These are phyloP conservation scores for Albugo candida DNA, from an alignment of 352 stramenopile species.

Conservation along the genomic window DNA sequence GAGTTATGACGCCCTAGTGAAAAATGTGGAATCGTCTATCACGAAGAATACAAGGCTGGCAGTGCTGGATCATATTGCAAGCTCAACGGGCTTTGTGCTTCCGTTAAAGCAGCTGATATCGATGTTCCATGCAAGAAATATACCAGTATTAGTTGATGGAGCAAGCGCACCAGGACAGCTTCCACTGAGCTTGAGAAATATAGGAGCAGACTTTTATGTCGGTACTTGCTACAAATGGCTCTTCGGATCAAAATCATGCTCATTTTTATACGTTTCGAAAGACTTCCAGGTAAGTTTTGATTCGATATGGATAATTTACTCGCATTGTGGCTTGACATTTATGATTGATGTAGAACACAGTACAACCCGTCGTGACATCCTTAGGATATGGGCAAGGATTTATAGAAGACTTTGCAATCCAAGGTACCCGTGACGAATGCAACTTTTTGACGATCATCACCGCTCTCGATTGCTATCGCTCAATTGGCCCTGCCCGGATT, in stretches of 20 bases:
- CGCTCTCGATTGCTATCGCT: constrained; percentile 70
- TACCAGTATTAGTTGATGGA: constrained; percentile 62
- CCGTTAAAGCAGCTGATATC: constrained; percentile 68
- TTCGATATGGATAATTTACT: not conserved
- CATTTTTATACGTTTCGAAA: constrained; percentile 71
- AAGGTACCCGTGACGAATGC: constrained; percentile 63
- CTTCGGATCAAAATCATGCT: constrained; percentile 70
- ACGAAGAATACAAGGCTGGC: constrained; percentile 67
- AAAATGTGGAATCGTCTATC: constrained; percentile 52
- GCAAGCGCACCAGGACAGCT: constrained; percentile 57
- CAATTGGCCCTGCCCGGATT: constrained; percentile 46
- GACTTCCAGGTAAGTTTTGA: constrained; percentile 19
- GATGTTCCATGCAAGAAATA: constrained; percentile 52
- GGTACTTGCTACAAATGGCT: constrained; percentile 74
- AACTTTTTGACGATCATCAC: constrained; percentile 71
- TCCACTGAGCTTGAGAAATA: constrained; percentile 36
- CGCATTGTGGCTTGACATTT: too few relatives aligned
- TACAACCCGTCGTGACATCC: constrained; percentile 63
- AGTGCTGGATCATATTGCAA: constrained; percentile 71
- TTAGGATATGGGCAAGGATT: constrained; percentile 63
- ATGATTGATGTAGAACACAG: constrained; percentile 19
- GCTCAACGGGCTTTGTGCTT: constrained; percentile 50
- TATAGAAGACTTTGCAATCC: constrained; percentile 68
- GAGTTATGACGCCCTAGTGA: constrained; percentile 43
- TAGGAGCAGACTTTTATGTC: constrained; percentile 69